Evolutionary conservation across 352 stramenopile species (phyloP), one percentile per base, ranked within the genome.

Genomic region (Albugo candida): DNA sequence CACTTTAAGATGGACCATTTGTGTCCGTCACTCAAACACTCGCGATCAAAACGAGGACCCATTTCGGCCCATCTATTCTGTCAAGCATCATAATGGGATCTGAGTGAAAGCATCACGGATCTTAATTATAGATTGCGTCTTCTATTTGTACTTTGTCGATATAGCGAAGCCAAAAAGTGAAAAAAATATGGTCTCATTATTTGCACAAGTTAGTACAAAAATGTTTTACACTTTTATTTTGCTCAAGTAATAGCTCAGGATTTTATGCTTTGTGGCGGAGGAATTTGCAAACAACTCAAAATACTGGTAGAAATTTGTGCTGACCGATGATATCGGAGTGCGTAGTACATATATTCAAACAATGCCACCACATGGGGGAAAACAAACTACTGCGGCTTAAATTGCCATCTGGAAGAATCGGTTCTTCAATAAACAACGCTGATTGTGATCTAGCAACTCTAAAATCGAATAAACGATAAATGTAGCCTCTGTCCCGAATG

Each of bases 301-400:
- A 74, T 70, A 18, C 73, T 77, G n/a, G 75, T 74, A 5, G 61
- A 65, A 52, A 87, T 85, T 40, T 74, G 79, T 21, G 63, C 78
- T 34, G 73, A 49, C 0, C 73, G 78, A 47, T 82, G 83, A 56
- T 86, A 92, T 63, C 82, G 77, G 34, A 92, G 64, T 6, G 75
- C 75, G 46, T 85, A 88, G 52, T 76, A 92, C 27, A 76, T 73
- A 53, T 92, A 74, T 45, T 92, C 78, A 48, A 88, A 88, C 37
- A 87, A 53, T 0, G 75, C 67, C 8, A 92, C 76, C 18, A 92
- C 76, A 43, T 84, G 83, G 43, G 70, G 70, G 47, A 87, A 88
- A 14, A 72, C 75, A 54, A 92, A 58, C 73, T 92, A 45, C 72
- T 81, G 17, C 74, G 73, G 38, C 75, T 84, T 10, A 92, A 74